phyloP scores from a whole-genome alignment of 495 filamentous ascomycete species.

The Mycothermus thermophilus region DNA sequence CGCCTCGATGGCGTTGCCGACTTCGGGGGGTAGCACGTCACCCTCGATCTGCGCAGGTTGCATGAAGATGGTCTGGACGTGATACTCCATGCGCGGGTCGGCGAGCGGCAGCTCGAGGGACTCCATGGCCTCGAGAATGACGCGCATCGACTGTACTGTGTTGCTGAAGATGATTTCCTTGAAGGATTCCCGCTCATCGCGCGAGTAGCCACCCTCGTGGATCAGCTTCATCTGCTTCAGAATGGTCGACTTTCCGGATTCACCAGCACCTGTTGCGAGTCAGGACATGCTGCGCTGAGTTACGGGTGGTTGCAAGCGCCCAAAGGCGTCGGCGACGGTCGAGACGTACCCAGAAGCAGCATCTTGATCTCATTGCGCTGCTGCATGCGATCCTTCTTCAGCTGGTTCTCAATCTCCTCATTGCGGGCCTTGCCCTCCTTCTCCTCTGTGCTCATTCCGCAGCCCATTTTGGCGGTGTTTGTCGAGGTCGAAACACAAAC shows the following conservation, averaged over 20 bases:
- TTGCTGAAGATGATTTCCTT: constrained; percentile 99
- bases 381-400: constrained; percentile 90
- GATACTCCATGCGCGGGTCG: constrained; percentile 78
- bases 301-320: not conserved
- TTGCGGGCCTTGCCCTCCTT: constrained; percentile 99
- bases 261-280: constrained; percentile 67
- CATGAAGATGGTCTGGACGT: constrained; percentile 93
- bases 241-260: constrained; percentile 98
- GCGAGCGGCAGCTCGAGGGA: constrained; percentile 79
- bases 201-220: constrained; percentile 66
- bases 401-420: constrained; percentile 97
- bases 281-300: constrained; percentile 6
- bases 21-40: constrained; percentile 85
- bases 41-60: constrained; percentile 91
- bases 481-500: constrained; percentile 7
- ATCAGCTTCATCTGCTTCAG: constrained; percentile 98
- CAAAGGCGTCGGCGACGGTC: not conserved
- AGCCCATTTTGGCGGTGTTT: constrained; percentile 91
- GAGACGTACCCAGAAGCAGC: constrained; percentile 77
- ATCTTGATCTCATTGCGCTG: constrained; percentile 99
- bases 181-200: constrained; percentile 68
- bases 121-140: constrained; percentile 94
- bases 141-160: constrained; percentile 90
- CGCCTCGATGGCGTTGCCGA: constrained; percentile 81
- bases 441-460: constrained; percentile 98